Percentiles rank a stretch among this genome's conserved stretches.
Conservation (phyloP, 768 basidiomycete species). For the Rhizopogon sp. region DNA sequence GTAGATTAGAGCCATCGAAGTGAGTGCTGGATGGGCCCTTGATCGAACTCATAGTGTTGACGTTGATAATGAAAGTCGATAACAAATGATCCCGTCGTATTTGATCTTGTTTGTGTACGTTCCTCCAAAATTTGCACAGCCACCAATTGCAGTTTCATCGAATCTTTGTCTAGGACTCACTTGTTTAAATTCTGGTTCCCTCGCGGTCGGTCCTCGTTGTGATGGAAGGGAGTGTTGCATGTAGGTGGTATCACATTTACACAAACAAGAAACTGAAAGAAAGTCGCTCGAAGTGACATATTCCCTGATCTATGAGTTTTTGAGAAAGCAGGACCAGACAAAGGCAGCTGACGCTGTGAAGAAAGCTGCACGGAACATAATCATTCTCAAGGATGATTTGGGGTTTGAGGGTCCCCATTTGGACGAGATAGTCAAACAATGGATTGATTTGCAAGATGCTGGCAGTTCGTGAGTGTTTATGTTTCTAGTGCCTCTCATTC, state of each 20-base stretch:
- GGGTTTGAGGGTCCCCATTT: slow-evolving; percentile 46
- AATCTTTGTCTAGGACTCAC: not conserved
- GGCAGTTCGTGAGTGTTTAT: slow-evolving; percentile 19
- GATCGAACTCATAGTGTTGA: slow-evolving; percentile 40
- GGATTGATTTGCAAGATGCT: slow-evolving; percentile 41
- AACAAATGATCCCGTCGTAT: not conserved
- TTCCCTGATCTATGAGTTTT: slow-evolving; percentile 70
- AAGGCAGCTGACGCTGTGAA: slow-evolving; percentile 73
- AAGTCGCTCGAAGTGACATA: slow-evolving; percentile 53
- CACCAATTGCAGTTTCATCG: not conserved
- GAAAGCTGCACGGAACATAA: slow-evolving; percentile 62
- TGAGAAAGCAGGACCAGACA: slow-evolving; percentile 55
- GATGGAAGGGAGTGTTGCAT: slow-evolving; percentile 50
- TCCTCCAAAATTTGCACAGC: not conserved
- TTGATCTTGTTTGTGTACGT: not conserved
- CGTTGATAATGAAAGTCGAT: not conserved
- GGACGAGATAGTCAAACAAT: slow-evolving; percentile 61
- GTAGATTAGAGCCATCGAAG: slow-evolving; percentile 76
- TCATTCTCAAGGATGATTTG: slow-evolving; percentile 54
- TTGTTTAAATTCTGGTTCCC: not conserved
- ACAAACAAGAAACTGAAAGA: not conserved
- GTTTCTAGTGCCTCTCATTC: not conserved
- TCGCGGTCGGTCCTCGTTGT: not conserved
- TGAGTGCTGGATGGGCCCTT: slow-evolving; percentile 66
- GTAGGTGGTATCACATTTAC: slow-evolving; percentile 29